Evolutionary conservation across 2,329 filamentous ascomycete species (phyloP).

Genomic region (Delphinella strobiligena): DNA sequence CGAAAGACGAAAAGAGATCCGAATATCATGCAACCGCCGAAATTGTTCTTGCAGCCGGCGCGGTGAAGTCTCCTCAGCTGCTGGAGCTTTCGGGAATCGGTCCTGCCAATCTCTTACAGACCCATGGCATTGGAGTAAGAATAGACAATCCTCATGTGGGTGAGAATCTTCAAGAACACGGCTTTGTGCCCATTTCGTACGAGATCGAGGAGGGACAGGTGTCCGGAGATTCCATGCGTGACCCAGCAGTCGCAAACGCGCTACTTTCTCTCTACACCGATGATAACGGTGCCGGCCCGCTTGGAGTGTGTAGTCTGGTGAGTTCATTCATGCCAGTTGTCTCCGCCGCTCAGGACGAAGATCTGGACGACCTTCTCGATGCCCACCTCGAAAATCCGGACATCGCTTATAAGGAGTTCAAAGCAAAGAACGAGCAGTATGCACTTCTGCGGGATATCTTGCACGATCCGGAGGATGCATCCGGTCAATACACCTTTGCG

Average conservation of each 20-base stretch:
- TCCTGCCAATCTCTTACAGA: conserved; percentile 25
- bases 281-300: not conserved
- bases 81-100: conserved; percentile 30
- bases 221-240: not conserved
- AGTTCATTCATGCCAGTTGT: not conserved
- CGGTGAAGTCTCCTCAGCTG: conserved; percentile 24
- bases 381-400: not conserved
- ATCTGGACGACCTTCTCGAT: not conserved
- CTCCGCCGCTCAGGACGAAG: not conserved
- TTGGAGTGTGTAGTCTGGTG: not conserved
- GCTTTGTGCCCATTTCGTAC: conserved; percentile 22
- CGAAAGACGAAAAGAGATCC: conserved; percentile 13
- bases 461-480: not conserved
- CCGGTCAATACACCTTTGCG: not conserved
- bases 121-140: conserved; percentile 27
- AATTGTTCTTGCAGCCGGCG: conserved; percentile 22
- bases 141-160: conserved; percentile 10
- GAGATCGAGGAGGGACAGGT: not conserved
- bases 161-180: conserved; percentile 17
- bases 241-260: not conserved
- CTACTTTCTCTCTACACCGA: not conserved
- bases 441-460: not conserved
- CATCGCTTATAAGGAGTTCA: not conserved
- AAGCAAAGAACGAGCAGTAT: not conserved
- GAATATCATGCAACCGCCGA: conserved; percentile 19